phyloP scores from a whole-genome alignment of 1,284 basidiomycete genomes.

The Austroboletus olivaceoglutinosus region DNA sequence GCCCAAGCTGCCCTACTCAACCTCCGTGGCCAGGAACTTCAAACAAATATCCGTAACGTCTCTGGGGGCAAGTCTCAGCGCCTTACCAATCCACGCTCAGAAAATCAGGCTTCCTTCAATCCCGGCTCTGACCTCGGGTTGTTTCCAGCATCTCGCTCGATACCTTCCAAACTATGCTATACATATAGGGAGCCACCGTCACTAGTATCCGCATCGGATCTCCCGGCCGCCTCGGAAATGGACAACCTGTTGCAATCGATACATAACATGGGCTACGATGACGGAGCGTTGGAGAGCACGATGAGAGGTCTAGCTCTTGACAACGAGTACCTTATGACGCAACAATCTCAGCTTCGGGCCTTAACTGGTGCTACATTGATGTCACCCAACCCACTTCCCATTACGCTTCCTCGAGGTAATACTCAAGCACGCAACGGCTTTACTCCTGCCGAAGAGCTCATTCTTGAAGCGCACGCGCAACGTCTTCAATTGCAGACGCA shows the following conservation, averaged over 20 bases:
- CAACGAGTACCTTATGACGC: slow-evolving; percentile 19
- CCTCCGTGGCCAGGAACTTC: slow-evolving; percentile 60
- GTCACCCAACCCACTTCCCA: slow-evolving; percentile 11
- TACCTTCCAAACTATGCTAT: slow-evolving; percentile 22
- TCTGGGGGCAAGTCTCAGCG: slow-evolving; percentile 5
- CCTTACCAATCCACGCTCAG: not conserved
- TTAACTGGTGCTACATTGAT: slow-evolving; percentile 21
- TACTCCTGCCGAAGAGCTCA: slow-evolving; percentile 63
- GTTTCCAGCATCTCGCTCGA: slow-evolving; percentile 18
- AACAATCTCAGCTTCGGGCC: slow-evolving; percentile 23
- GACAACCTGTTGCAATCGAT: slow-evolving; percentile 27
- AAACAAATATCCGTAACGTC: slow-evolving; percentile 11
- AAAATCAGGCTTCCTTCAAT: slow-evolving; percentile 3
- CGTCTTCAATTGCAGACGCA: slow-evolving; percentile 19
- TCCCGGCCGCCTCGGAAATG: slow-evolving; percentile 16
- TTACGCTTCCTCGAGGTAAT: slow-evolving; percentile 25
- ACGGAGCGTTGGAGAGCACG: slow-evolving; percentile 11
- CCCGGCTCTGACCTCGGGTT: not conserved
- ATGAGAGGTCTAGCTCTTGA: slow-evolving; percentile 16
- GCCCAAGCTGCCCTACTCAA: slow-evolving; percentile 74
- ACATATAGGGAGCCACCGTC: slow-evolving; percentile 15
- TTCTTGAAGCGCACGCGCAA: slow-evolving; percentile 57
- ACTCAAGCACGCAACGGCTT: slow-evolving; percentile 53
- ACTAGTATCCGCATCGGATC: slow-evolving; percentile 10
- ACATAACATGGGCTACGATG: slow-evolving; percentile 22